Evolutionary conservation across 805 yeast species (phyloP).

Genomic region (Starmerella powellii): DNA sequence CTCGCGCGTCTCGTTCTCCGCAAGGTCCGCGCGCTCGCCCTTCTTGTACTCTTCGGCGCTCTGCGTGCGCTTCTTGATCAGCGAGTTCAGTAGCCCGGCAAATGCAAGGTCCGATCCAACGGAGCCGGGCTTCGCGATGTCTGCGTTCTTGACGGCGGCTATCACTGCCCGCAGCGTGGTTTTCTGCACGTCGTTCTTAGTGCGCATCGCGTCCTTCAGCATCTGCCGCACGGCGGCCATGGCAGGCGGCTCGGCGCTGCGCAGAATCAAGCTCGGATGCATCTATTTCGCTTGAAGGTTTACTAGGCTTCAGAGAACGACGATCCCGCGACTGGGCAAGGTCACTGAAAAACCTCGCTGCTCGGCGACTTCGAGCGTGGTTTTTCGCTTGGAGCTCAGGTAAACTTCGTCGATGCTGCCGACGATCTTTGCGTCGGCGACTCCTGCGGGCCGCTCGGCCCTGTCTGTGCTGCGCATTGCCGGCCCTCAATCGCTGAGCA

Average conservation of each 20-base stretch:
- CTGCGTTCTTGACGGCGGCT: slow-evolving; percentile 29
- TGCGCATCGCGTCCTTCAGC: slow-evolving; percentile 39
- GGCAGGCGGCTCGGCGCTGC: slow-evolving; percentile 27
- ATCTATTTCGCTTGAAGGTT: neutral
- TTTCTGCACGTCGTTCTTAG: slow-evolving; percentile 32
- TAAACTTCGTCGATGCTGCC: no score
- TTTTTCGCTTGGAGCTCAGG: no score
- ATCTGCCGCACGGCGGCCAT: slow-evolving; percentile 33
- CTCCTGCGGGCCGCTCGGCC: slow-evolving; percentile 71
- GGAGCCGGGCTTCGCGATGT: slow-evolving; percentile 27
- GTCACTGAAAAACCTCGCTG: no score
- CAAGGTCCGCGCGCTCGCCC: slow-evolving; percentile 42
- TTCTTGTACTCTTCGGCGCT: slow-evolving; percentile 38
- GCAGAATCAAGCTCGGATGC: neutral
- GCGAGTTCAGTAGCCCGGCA: slow-evolving; percentile 35
- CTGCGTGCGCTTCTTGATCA: slow-evolving; percentile 34
- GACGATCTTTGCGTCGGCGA: slow-evolving; percentile 84
- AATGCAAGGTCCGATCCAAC: slow-evolving; percentile 24
- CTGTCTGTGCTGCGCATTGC: slow-evolving; percentile 75
- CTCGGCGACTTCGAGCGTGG: no score
- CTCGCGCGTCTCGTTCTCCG: slow-evolving; percentile 41
- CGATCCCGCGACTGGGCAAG: neutral
- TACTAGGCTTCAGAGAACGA: neutral
- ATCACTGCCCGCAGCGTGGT: slow-evolving; percentile 27
- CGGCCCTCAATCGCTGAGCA: slow-evolving; percentile 40